Evolutionary conservation across 306 rosid species (phyloP).

Genomic region (Malus sieversii): DNA sequence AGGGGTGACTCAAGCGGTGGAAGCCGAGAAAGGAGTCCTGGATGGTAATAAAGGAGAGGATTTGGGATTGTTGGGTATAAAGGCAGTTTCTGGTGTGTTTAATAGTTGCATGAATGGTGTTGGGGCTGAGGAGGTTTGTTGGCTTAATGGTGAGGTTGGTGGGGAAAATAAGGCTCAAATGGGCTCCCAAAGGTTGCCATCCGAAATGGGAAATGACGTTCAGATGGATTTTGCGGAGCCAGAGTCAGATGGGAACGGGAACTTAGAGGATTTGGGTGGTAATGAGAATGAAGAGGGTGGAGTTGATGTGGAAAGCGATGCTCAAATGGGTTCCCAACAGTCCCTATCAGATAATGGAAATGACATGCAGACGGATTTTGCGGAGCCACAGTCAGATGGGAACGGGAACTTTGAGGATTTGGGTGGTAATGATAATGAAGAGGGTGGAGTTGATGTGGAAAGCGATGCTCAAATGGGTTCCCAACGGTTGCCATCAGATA

Average conservation of each 20-base stretch:
- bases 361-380: neutral
- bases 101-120: constrained; percentile 1
- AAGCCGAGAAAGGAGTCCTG: neutral
- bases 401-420: neutral
- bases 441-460: constrained; percentile 7
- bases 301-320: constrained; percentile 8
- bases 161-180: constrained; percentile 7
- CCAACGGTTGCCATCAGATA: neutral
- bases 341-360: neutral
- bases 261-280: neutral
- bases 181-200: neutral
- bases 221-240: neutral
- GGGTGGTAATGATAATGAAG: neutral
- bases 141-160: constrained; percentile 6
- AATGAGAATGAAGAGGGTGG: neutral
- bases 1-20: neutral
- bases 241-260: neutral
- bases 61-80: constrained; percentile 1
- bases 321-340: neutral
- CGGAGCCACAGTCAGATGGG: neutral
- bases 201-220: neutral
- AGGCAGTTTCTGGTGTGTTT: neutral
- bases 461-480: neutral
- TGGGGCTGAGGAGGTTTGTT: constrained; percentile 10
- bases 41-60: constrained; percentile 1